A percentile compares a stretch with the other conserved stretches of the same genome.
Conservation (phyloP, 2,329 filamentous ascomycete genomes). For the Botryosphaeria dothidea region DNA sequence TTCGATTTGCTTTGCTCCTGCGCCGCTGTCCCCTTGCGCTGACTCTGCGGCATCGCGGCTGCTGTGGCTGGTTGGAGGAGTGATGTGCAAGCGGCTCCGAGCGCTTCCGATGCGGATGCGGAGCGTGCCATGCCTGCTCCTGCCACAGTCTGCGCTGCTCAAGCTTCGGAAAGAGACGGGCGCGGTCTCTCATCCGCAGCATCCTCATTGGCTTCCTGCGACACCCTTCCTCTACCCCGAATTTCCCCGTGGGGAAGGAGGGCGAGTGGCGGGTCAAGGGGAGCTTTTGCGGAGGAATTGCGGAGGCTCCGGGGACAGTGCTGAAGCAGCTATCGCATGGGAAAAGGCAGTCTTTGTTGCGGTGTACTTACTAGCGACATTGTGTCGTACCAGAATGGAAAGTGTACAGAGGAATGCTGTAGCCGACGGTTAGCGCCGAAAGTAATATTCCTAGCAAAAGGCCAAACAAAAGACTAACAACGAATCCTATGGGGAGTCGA, state of each 20-base stretch:
- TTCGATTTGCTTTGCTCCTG: background rate
- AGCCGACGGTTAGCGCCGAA: too few relatives aligned
- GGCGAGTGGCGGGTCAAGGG: background rate
- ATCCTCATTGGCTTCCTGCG: background rate
- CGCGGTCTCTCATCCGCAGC: background rate
- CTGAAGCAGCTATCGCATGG: background rate
- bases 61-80: background rate
- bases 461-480: too few relatives aligned
- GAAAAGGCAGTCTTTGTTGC: background rate
- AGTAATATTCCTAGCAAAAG: too few relatives aligned
- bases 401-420: background rate
- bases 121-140: background rate
- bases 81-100: slow-evolving; percentile 6
- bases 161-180: background rate
- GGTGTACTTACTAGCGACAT: background rate
- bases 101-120: background rate
- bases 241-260: background rate
- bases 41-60: background rate
- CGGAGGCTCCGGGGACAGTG: background rate
- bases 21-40: background rate
- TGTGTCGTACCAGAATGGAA: background rate
- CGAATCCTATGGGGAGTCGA: too few relatives aligned
- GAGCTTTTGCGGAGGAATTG: background rate
- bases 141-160: background rate
- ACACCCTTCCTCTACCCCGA: background rate